Conservation (phyloP, 1,139 yeast species). For the Kodamaea plutei region DNA sequence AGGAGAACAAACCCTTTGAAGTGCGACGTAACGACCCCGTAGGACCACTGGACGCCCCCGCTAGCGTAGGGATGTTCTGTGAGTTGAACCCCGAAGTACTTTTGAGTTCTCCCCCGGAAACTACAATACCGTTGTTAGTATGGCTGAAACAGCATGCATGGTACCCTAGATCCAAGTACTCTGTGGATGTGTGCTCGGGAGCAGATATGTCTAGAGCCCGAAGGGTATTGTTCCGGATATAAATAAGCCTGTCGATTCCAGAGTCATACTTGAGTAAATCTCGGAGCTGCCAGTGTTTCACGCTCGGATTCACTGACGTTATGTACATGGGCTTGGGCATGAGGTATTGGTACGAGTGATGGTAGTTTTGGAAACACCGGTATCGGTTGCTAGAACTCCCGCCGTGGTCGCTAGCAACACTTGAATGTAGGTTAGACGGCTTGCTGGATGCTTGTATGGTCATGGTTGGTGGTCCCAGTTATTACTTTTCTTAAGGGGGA, state of each 20-base stretch:
- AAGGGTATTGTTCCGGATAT: constrained; percentile 31
- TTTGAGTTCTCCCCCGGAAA: constrained; percentile 65
- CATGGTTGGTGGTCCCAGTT: no score
- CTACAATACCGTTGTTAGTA: constrained; percentile 53
- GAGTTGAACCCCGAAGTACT: constrained; percentile 13
- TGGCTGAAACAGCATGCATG: constrained; percentile 72
- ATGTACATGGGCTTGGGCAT: constrained; percentile 37
- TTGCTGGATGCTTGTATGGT: no score
- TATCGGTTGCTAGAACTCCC: no score
- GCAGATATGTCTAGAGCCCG: constrained; percentile 8
- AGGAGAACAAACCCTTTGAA: constrained; percentile 58
- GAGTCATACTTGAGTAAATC: constrained; percentile 58
- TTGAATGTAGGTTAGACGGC: no score
- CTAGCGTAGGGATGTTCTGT: constrained; percentile 15
- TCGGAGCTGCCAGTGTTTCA: constrained; percentile 84
- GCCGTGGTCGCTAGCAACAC: no score
- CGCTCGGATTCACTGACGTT: constrained; percentile 25
- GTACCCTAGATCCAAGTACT: constrained; percentile 43
- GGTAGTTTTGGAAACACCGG: constrained; percentile 44
- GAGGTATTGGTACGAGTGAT: constrained; percentile 38
- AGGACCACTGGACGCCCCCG: constrained; percentile 13
- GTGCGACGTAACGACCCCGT: constrained; percentile 18
- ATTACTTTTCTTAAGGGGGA: no score
- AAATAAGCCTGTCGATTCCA: constrained; percentile 26
- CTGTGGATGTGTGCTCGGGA: constrained; percentile 8